Base-by-base conservation (phyloP, 495 filamentous ascomycete species). In the Penicillium atrosanguineum region DNA sequence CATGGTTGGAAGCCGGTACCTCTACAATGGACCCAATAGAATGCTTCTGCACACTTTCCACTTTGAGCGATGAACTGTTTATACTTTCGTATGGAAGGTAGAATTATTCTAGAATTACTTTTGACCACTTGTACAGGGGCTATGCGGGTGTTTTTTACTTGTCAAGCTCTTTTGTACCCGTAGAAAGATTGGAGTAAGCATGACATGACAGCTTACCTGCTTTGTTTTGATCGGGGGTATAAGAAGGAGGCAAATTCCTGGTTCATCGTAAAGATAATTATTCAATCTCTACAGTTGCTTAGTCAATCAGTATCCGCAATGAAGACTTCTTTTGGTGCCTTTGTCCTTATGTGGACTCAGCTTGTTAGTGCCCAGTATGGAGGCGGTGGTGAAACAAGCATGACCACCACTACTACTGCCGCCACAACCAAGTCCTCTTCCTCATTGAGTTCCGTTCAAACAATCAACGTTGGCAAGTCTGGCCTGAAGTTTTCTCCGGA, bases 401-500 rank as follows among this genome's bases (percentile, higher is more conserved):
- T 14, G 31, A 15, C 31, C 31, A 34, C 31, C 2, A 34, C 1
- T 4, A 15, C 31, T 1, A 34, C 31, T 34, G 12, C 31, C 3
- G 12, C 31, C 12, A 12, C 31, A 34, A 15, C 31, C 3, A 34
- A 14, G 31, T 12, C 9, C 31, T 11, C 11, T 15, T 34, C 31
- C 9, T 1, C 31, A 4, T 34, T 8, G 8, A 8, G 31, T 34
- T 34, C 31, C 31, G 14, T 34, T 14, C 31, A 34, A 15, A 14
- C 31, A 12, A 14, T 34, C 11, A 34, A 64, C 39, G 69, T 72
- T 12, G 70, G 65, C n/a, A 49, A 64, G 26, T 46, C 60, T 21
- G 65, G 57, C 8, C 53, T 72, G 11, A 50, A 36, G n/a, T 72
- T 68, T 50, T 36, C 43, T 20, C 72, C 72, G 0, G 57, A 67